phyloP scores from a whole-genome alignment of 2,329 filamentous ascomycete species.

The Ilyonectria sp. region DNA sequence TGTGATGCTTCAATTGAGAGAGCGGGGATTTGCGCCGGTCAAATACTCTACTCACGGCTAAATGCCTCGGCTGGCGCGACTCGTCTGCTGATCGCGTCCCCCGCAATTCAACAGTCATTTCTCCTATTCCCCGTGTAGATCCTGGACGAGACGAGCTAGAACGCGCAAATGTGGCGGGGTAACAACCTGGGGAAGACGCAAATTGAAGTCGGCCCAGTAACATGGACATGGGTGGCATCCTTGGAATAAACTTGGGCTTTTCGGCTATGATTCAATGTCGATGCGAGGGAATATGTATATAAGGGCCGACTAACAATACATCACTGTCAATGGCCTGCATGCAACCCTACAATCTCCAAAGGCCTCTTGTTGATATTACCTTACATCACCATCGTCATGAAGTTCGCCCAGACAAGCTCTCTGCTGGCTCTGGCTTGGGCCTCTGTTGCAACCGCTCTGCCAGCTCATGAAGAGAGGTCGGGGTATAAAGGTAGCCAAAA shows the following conservation, averaged over 20 bases:
- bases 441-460: slow-evolving; percentile 3
- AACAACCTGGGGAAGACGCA: slow-evolving; percentile 14
- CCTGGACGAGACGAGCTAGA: slow-evolving; percentile 9
- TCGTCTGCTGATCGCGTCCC: slow-evolving; percentile 17
- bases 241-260: neutral
- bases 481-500: slow-evolving; percentile 20
- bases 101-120: slow-evolving; percentile 25
- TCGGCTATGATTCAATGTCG: neutral
- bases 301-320: slow-evolving; percentile 3
- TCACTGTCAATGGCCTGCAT: neutral
- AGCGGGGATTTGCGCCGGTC: slow-evolving; percentile 40
- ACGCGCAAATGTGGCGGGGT: slow-evolving; percentile 16
- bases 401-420: slow-evolving; percentile 15
- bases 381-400: slow-evolving; percentile 19
- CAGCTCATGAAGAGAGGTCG: slow-evolving; percentile 7
- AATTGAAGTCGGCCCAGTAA: slow-evolving; percentile 15
- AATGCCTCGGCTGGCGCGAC: slow-evolving; percentile 5
- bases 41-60: slow-evolving; percentile 29
- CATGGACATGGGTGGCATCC: neutral
- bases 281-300: slow-evolving; percentile 5
- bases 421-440: slow-evolving; percentile 16
- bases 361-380: neutral
- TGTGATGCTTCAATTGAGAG: neutral
- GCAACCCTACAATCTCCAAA: neutral
- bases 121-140: slow-evolving; percentile 41